Percentiles rank a stretch among this genome's conserved stretches.
These are phyloP conservation scores for Rubia peregrina DNA, from an alignment of 305 asterid genomes.

Conservation along the genomic window DNA sequence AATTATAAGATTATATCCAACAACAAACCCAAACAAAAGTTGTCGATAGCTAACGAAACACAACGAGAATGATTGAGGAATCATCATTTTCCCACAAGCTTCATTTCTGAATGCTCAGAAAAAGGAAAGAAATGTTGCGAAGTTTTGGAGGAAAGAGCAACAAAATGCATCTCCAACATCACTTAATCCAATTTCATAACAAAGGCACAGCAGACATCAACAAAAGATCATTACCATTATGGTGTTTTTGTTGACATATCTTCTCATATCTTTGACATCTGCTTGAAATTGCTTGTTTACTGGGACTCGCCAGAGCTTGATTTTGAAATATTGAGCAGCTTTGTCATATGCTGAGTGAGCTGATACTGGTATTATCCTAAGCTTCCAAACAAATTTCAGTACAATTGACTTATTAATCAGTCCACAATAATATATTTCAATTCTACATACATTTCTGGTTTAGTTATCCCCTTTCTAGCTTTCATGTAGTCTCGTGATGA, in stretches of 20 bases:
- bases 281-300: conserved; percentile 81
- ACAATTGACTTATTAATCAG: not conserved
- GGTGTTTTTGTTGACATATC: conserved; percentile 66
- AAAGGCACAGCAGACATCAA: not conserved
- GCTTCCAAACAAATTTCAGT: conserved; percentile 17
- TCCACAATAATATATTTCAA: not conserved
- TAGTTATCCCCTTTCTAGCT: conserved; percentile 69
- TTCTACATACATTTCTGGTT: conserved; percentile 78
- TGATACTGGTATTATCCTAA: conserved; percentile 92
- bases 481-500: conserved; percentile 93
- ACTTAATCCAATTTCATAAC: not conserved
- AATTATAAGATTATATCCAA: not conserved
- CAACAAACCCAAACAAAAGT: not conserved
- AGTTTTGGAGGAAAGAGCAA: not conserved
- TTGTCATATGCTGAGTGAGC: conserved; percentile 99
- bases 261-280: conserved; percentile 68
- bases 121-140: conserved; percentile 1
- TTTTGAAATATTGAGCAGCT: conserved; percentile 94
- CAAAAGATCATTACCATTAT: conserved; percentile 49
- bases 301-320: conserved; percentile 91
- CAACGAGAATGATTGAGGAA: not conserved
- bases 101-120: not conserved
- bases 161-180: not conserved
- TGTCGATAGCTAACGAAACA: not conserved
- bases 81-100: not conserved